Conservation (phyloP, 805 yeast genomes). For the Starmerella davenportii region DNA sequence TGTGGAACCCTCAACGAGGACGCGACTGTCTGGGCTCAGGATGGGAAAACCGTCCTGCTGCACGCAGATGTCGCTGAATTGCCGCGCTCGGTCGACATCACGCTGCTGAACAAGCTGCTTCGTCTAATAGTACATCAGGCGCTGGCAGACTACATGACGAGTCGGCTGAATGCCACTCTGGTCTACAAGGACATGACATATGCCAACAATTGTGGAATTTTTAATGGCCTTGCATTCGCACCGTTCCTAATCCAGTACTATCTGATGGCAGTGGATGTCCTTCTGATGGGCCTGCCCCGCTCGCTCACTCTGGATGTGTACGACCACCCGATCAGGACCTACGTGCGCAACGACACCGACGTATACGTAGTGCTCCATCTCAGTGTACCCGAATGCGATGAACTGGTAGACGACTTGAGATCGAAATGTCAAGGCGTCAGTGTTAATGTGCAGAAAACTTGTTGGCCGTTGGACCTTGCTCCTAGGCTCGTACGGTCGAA, state of each 20-base stretch:
- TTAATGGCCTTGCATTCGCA: constrained; percentile 79
- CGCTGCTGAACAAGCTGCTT: constrained; percentile 63
- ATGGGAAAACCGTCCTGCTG: constrained; percentile 69
- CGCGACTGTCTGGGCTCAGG: constrained; percentile 55
- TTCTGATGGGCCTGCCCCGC: constrained; percentile 68
- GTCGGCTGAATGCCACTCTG: constrained; percentile 68
- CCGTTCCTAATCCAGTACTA: constrained; percentile 81
- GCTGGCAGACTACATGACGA: constrained; percentile 81
- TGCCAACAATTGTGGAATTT: constrained; percentile 69
- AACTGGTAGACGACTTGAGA: constrained; percentile 48
- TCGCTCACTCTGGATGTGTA: constrained; percentile 78
- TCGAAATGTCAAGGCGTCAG: background rate
- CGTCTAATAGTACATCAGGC: constrained; percentile 72
- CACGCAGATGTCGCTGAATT: constrained; percentile 54
- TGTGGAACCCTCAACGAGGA: constrained; percentile 76
- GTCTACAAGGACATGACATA: constrained; percentile 91
- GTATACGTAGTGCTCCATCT: constrained; percentile 67
- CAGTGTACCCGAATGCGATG: constrained; percentile 53
- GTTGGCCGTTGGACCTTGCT: constrained; percentile 88
- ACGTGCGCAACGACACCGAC: constrained; percentile 68
- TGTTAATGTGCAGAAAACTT: constrained; percentile 19
- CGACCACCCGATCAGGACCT: constrained; percentile 59
- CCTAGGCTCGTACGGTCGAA: background rate
- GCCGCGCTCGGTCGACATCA: constrained; percentile 75
- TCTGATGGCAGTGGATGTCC: constrained; percentile 66